These are phyloP conservation scores for Sphagnum tenellum DNA, from an alignment of 225 moss, liverwort and hornwort genomes.

Conservation along the genomic window DNA sequence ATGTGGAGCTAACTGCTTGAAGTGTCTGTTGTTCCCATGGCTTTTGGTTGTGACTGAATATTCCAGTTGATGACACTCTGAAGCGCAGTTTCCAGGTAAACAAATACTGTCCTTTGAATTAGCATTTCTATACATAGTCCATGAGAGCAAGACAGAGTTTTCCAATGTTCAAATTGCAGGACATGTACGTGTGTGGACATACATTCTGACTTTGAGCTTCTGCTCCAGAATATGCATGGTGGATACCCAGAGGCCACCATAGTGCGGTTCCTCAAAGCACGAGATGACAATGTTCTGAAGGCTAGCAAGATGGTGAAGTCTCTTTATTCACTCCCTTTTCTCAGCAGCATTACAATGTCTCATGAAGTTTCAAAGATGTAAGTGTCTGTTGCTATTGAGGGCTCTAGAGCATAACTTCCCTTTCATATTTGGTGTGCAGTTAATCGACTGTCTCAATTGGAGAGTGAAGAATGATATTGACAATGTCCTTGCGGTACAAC, in stretches of 20 bases:
- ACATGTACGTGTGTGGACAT: not conserved
- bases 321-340: not conserved
- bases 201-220: not conserved
- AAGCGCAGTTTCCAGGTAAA: slow-evolving; percentile 31
- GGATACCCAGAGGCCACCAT: slow-evolving; percentile 56
- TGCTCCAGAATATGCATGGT: slow-evolving; percentile 62
- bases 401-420: not conserved
- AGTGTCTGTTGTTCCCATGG: not conserved
- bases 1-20: not conserved
- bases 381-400: too few species aligned
- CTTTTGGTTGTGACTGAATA: not conserved
- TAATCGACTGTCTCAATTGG: slow-evolving; percentile 74
- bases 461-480: slow-evolving; percentile 82
- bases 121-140: not conserved
- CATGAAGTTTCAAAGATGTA: too few species aligned
- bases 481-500: slow-evolving; percentile 59
- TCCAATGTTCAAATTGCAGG: not conserved
- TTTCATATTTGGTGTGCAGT: slow-evolving; percentile 33
- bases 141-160: not conserved
- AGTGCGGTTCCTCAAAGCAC: slow-evolving; percentile 69
- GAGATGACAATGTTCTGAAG: slow-evolving; percentile 63
- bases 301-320: slow-evolving; percentile 72
- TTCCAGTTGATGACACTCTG: slow-evolving; percentile 31
- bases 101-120: slow-evolving; percentile 4
- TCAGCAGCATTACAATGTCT: too few species aligned